Base-by-base conservation (phyloP, 2,329 filamentous ascomycete species). In the Fusarium sacchari region DNA sequence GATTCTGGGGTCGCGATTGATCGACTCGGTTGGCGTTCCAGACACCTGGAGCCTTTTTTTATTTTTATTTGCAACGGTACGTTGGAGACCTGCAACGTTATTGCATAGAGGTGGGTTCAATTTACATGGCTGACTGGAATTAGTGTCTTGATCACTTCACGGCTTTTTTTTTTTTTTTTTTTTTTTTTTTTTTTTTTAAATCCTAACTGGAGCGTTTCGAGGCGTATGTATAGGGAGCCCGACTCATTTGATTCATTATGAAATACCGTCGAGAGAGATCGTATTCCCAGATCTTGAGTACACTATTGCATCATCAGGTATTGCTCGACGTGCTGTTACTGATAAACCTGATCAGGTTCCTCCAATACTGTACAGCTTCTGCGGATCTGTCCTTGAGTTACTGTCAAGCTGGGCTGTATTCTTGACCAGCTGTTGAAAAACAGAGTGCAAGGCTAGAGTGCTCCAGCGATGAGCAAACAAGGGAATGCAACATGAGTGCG, bases 1-100 rank as follows among this genome's bases (percentile, higher is more conserved):
- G n/a, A 34, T 46, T 60, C 56, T 71, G 28, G 56, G 69, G 60
- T 24, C n/a, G 24, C 46, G 47, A 50, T 63, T 69, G 62, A 60
- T 64, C 60, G 62, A 66, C 42, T 59, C 30, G 49, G 32, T 37
- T 64, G 57, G 43, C 40, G 47, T 40, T 67, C 30, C 42, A 40
- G 59, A 28, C 43, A 28, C 36, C 56, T 55, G 55, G 53, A 50
- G 37, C n/a, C 30, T 34, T 34, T 43, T 32, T n/a, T n/a, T n/a
- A n/a, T n/a, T n/a, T n/a, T n/a, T n/a, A n/a, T n/a, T n/a, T 57
- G 44, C 44, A 30, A 49, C 46, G 22, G 46, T 46, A 42, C n/a
- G 43, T 47, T 46, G 50, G 42, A 63, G 55, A 53, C 57, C 69
- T 53, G 36, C 59, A 47, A 55, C 40, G 42, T 49, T 56, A 42